Base-by-base conservation (phyloP, 2,329 filamentous ascomycete genomes). In the Raffaelea albimanens region DNA sequence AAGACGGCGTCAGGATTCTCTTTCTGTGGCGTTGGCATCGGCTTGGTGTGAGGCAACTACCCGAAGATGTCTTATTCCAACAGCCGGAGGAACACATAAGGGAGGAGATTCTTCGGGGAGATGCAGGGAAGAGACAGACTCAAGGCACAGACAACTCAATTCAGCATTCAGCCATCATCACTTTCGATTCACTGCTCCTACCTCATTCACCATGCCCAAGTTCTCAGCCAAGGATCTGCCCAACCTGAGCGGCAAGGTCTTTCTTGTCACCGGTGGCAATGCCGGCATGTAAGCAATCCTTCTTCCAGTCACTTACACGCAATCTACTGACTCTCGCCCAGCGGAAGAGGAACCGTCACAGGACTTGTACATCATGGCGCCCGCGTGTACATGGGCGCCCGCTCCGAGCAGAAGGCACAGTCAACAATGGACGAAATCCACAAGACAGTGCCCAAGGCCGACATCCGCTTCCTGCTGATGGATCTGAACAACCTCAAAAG, bases 221-320 rank as follows among this genome's bases (percentile, higher is more conserved):
- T 70, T 70, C 54, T 56, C 65, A 53, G 65, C 64, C 9, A 61
- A 67, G 31, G 59, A 57, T 44, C 63, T 72, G n/a, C 68, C 68
- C 9, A 56, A 65, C 49, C 66, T 73, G 42, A 53, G 54, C 23
- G 68, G 64, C 21, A 68, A 65, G 56, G 63, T 70, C 14, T 70
- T 61, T 47, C 59, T 71, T 42, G 66, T 71, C 50, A 72, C 69
- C 14, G 68, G 68, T 38, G 67, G 67, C 0, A 70, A 70, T 48
- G 62, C 67, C 11, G 69, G 68, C 55, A 68, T 70, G 67, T 68
- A 56, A 55, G 64, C 61, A 46, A n/a, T 14, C 18, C 7, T 4
- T 31, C 22, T 23, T 25, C 22, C 18, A 20, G n/a, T 4, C n/a
- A 40, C 4, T n/a, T 5, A 23, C 25, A 22, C 10, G 11, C 5